A percentile compares a stretch with the other conserved stretches of the same genome.
Evolutionary conservation across 257 asterid species (phyloP).

Genomic region (Jacaranda copaia): DNA sequence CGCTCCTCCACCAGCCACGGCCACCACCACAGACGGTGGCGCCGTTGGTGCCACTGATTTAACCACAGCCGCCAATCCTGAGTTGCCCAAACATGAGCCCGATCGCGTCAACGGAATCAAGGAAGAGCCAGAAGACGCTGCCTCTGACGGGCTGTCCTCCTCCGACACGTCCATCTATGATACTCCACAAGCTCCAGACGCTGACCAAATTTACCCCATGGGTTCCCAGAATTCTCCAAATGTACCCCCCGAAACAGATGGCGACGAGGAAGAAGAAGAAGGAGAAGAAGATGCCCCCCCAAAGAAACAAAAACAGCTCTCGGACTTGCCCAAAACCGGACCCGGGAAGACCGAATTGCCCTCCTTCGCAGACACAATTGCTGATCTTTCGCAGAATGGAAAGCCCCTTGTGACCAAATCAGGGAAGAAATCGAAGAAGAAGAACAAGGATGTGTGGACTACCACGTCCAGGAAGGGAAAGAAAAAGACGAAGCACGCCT

Average conservation of each 20-base stretch:
- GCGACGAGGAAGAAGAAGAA: slow-evolving; percentile 51
- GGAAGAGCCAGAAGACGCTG: slow-evolving; percentile 40
- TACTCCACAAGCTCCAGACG: slow-evolving; percentile 36
- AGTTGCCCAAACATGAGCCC: slow-evolving; percentile 52
- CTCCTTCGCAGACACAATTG: slow-evolving; percentile 31
- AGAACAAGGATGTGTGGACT: slow-evolving; percentile 83
- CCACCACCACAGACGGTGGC: slow-evolving; percentile 27
- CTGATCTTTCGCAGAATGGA: slow-evolving; percentile 35
- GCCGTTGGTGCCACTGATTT: not conserved
- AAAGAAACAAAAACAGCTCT: slow-evolving; percentile 68
- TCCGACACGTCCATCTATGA: slow-evolving; percentile 50
- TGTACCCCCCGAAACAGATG: slow-evolving; percentile 43
- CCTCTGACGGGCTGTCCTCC: slow-evolving; percentile 48
- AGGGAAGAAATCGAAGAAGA: slow-evolving; percentile 70
- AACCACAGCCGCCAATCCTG: slow-evolving; percentile 16
- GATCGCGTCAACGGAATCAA: slow-evolving; percentile 59
- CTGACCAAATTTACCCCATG: slow-evolving; percentile 30
- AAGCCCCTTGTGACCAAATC: slow-evolving; percentile 43
- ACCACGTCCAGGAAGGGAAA: slow-evolving; percentile 79
- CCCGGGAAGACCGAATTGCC: slow-evolving; percentile 45
- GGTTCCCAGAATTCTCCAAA: slow-evolving; percentile 48
- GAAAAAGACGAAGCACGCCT: slow-evolving; percentile 72
- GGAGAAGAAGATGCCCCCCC: slow-evolving; percentile 62
- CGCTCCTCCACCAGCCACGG: slow-evolving; percentile 38
- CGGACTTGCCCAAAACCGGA: slow-evolving; percentile 42